phyloP scores from a whole-genome alignment of 768 basidiomycete genomes.

The Phlegmacium glaucopus region DNA sequence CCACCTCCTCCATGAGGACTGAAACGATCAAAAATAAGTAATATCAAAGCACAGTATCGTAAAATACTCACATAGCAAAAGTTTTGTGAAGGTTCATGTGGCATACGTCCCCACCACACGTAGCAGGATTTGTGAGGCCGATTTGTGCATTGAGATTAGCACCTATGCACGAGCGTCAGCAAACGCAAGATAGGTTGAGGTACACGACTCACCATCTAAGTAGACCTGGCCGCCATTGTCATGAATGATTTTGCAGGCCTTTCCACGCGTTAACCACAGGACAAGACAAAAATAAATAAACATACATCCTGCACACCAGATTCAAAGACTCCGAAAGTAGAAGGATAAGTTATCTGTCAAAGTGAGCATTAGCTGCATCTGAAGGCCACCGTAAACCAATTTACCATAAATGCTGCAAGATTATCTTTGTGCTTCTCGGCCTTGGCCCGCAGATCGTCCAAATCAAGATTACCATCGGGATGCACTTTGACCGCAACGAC shows the following conservation, averaged over 20 bases:
- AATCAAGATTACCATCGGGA: conserved; percentile 83
- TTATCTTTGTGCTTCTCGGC: conserved; percentile 89
- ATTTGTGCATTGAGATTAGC: conserved; percentile 96
- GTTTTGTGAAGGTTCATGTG: conserved; percentile 99
- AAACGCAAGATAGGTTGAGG: background rate
- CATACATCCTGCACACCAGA: conserved; percentile 75
- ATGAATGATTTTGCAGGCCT: conserved; percentile 94
- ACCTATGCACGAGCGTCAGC: conserved; percentile 31
- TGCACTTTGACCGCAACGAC: conserved; percentile 94
- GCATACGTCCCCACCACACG: conserved; percentile 97
- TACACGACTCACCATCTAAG: conserved; percentile 63
- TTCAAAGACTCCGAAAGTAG: conserved; percentile 98
- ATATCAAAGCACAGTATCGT: background rate
- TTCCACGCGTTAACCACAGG: background rate
- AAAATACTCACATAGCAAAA: conserved; percentile 75
- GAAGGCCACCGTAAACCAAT: background rate
- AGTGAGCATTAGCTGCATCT: conserved; percentile 3
- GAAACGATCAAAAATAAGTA: background rate
- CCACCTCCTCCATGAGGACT: conserved; percentile 98
- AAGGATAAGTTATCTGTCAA: conserved; percentile 89
- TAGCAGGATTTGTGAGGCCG: conserved; percentile 87
- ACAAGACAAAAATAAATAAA: background rate
- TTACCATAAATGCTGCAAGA: conserved; percentile 93
- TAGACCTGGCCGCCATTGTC: conserved; percentile 97
- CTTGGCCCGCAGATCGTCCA: conserved; percentile 80